These are phyloP conservation scores for Cercospora sp. DNA, from an alignment of 2,329 filamentous ascomycete genomes.

Conservation along the genomic window DNA sequence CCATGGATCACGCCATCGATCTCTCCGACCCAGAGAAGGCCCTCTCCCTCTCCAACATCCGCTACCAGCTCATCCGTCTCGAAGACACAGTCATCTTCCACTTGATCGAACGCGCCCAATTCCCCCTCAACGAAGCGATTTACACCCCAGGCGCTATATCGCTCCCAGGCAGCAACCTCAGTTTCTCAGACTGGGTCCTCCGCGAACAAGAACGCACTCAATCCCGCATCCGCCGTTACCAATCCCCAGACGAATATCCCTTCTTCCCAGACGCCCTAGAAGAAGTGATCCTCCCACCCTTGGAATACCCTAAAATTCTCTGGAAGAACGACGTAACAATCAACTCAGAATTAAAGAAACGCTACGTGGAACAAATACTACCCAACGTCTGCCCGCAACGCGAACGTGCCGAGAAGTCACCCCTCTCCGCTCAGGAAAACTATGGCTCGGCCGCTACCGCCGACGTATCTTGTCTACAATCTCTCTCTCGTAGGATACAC, in stretches of 20 bases:
- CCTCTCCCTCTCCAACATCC: constrained; percentile 85
- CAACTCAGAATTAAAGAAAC: constrained; percentile 80
- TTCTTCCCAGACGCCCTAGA: constrained; percentile 87
- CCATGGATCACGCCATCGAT: constrained; percentile 89
- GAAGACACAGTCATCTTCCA: constrained; percentile 98
- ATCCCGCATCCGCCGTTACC: constrained; percentile 88
- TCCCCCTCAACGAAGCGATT: constrained; percentile 85
- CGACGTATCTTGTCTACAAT: constrained; percentile 87
- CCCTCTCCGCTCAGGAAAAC: constrained; percentile 79
- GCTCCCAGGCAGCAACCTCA: constrained; percentile 71
- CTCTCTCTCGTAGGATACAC: constrained; percentile 85
- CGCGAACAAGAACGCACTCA: constrained; percentile 87
- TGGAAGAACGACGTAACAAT: constrained; percentile 88
- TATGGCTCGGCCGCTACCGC: constrained; percentile 90
- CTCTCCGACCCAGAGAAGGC: constrained; percentile 81
- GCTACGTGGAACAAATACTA: constrained; percentile 80
- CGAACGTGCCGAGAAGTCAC: constrained; percentile 72
- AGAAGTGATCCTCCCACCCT: constrained; percentile 78
- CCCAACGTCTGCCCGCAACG: constrained; percentile 79
- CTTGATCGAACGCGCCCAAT: constrained; percentile 96
- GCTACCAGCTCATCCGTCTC: constrained; percentile 75
- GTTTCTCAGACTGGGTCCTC: constrained; percentile 93
- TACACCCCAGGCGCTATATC: constrained; percentile 78
- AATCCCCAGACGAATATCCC: constrained; percentile 94
- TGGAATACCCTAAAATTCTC: constrained; percentile 85